phyloP scores from a whole-genome alignment of 441 rosid genomes.

The Aquilaria agallochum region DNA sequence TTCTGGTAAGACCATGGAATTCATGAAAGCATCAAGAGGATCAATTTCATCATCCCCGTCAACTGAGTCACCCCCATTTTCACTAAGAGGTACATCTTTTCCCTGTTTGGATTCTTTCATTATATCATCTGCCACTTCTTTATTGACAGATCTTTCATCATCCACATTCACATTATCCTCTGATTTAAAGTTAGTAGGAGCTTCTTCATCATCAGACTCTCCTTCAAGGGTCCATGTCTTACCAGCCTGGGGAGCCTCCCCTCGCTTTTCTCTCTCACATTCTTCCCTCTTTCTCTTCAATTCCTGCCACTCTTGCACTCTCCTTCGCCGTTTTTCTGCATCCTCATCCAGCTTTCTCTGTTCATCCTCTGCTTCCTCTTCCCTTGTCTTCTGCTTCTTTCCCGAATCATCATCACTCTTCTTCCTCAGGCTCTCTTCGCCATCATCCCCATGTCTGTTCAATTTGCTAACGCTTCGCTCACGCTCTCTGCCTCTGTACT shows the following conservation, averaged over 20 bases:
- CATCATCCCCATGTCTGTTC: slow-evolving; percentile 41
- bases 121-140: slow-evolving; percentile 39
- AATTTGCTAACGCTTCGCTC: slow-evolving; percentile 50
- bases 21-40: slow-evolving; percentile 89
- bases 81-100: slow-evolving; percentile 22
- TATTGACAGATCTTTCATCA: slow-evolving; percentile 32
- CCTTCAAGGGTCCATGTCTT: slow-evolving; percentile 91
- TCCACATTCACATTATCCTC: slow-evolving; percentile 42
- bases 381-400: slow-evolving; percentile 50
- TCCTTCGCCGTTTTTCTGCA: slow-evolving; percentile 87
- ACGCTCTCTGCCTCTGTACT: slow-evolving; percentile 41
- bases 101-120: slow-evolving; percentile 19
- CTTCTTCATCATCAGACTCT: slow-evolving; percentile 94
- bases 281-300: slow-evolving; percentile 85
- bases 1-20: slow-evolving; percentile 78
- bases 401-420: slow-evolving; percentile 35
- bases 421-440: slow-evolving; percentile 49
- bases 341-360: slow-evolving; percentile 78
- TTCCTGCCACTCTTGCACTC: slow-evolving; percentile 99
- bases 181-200: slow-evolving; percentile 30
- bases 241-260: slow-evolving; percentile 46
- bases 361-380: slow-evolving; percentile 71
- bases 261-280: slow-evolving; percentile 50
- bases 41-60: slow-evolving; percentile 86
- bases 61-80: slow-evolving; percentile 28